Conservation (phyloP, 2,329 filamentous ascomycete species). For the Cadophora luteo-olivacea region DNA sequence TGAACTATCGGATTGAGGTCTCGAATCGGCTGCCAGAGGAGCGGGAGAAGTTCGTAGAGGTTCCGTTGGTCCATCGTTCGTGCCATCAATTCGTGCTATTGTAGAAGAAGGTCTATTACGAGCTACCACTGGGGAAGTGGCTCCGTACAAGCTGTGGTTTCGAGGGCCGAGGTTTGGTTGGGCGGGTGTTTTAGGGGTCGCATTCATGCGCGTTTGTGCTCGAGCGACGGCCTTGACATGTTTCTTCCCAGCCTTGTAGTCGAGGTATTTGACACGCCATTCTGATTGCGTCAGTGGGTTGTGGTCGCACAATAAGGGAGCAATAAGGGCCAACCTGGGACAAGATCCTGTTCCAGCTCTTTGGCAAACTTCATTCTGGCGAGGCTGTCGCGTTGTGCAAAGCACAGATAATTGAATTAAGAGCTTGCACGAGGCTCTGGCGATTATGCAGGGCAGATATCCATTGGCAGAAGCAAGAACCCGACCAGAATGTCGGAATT, state of each 20-base stretch:
- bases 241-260: slow-evolving; percentile 97
- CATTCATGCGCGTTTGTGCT: slow-evolving; percentile 69
- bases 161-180: slow-evolving; percentile 24
- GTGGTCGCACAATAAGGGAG: neutral
- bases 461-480: neutral
- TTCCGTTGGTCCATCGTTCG: slow-evolving; percentile 22
- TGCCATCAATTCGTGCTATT: slow-evolving; percentile 13
- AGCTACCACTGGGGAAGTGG: slow-evolving; percentile 32
- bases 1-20: slow-evolving; percentile 31
- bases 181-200: slow-evolving; percentile 51
- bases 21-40: slow-evolving; percentile 34
- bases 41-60: slow-evolving; percentile 35
- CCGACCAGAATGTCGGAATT: neutral
- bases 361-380: slow-evolving; percentile 68
- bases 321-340: slow-evolving; percentile 66
- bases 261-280: slow-evolving; percentile 92
- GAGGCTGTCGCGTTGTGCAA: slow-evolving; percentile 12
- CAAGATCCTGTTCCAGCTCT: slow-evolving; percentile 85
- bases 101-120: slow-evolving; percentile 25
- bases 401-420: neutral
- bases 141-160: slow-evolving; percentile 36
- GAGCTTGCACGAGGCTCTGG: neutral
- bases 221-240: slow-evolving; percentile 83
- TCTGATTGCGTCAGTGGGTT: slow-evolving; percentile 54
- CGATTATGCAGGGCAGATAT: neutral